Percentiles rank a stretch among this genome's conserved stretches.
phyloP scores from a whole-genome alignment of 306 rosid species.

The Inga leiocalycina region DNA sequence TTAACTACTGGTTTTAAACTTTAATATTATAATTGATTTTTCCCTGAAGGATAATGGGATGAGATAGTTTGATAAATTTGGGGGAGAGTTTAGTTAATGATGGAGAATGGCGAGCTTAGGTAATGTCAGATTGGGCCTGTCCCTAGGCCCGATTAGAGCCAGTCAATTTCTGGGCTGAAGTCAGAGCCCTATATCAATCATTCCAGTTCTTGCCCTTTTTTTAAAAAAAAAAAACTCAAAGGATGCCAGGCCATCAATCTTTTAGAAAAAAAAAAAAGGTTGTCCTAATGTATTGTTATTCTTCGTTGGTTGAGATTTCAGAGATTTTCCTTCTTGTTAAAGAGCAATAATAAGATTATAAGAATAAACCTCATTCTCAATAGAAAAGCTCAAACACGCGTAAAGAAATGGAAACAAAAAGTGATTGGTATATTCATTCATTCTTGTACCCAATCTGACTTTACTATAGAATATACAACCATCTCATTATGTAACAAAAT shows the following conservation, averaged over 20 bases:
- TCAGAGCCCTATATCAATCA: background rate
- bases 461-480: conserved; percentile 44
- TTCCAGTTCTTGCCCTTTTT: background rate
- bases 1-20: no score
- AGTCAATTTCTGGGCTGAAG: background rate
- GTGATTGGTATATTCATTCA: conserved; percentile 21
- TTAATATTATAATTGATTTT: background rate
- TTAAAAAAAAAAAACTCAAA: background rate
- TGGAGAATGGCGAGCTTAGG: background rate
- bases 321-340: background rate
- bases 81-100: background rate
- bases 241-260: background rate
- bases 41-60: background rate
- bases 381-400: background rate
- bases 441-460: conserved; percentile 36
- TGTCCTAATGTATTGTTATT: background rate
- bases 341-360: background rate
- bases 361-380: background rate
- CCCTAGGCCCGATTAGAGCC: background rate
- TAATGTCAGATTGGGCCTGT: background rate
- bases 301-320: background rate
- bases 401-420: conserved; percentile 11
- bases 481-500: conserved; percentile 23
- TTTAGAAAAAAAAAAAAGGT: background rate
- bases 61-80: background rate